Base-by-base conservation (phyloP, 768 basidiomycete species). In the Mycena pura region DNA sequence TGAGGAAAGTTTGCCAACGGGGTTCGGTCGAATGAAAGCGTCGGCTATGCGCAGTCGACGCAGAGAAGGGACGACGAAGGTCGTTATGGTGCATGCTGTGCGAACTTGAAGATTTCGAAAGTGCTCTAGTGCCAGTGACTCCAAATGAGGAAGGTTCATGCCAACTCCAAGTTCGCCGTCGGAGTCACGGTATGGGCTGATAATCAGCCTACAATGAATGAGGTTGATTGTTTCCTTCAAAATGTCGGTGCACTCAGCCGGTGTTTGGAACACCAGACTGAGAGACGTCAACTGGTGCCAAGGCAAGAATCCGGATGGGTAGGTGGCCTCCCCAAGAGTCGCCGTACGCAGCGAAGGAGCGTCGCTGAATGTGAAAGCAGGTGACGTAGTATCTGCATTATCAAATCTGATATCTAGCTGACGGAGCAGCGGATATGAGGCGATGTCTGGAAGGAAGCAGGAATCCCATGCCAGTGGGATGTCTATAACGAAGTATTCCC, bases 241-340 rank as follows among this genome's bases (percentile, higher is more conserved):
- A 4, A 46, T n/a, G 25, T 13, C 25, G 3, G 44, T 46, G 27
- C 44, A 46, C 21, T 46, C 27, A 6, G 24, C 7, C 7, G 24
- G 44, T 27, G 25, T 5, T 46, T 46, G 6, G 3, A 14, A 24
- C 6, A 46, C 28, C 44, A 46, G 29, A 7, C 25, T 46, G 4
- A 46, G 28, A 24, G 44, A 46, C 25, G 44, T 46, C 15, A 46
- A 36, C 19, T 58, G 57, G 24, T 22, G 43, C 57, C 47, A 50
- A 2, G 57, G 57, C 6, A 58, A 28, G 27, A 43, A 1, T 9
- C 14, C 27, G 9, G 22, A 6, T 5, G 24, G 6, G 8, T 10
- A 9, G 9, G 40, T 6, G n/a, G 36, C 3, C 22, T 43, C 22
- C 28, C 17, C 24, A 10, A 49, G 29, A 0, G 57, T 50, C 24